phyloP scores from a whole-genome alignment of 1,284 basidiomycete genomes.

The Heliocybe sulcata region DNA sequence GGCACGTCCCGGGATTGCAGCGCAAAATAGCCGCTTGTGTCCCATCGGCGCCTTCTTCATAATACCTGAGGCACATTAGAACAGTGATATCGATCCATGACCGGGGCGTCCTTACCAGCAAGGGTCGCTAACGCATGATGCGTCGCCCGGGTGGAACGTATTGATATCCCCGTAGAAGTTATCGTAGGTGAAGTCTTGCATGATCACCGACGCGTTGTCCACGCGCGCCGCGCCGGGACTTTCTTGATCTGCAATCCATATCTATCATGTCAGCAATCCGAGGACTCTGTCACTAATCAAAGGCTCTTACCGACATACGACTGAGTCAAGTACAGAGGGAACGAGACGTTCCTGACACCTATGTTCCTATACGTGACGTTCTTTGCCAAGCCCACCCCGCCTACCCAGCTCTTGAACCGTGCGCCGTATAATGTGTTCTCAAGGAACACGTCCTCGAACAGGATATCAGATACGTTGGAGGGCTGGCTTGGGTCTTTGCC shows the following conservation, averaged over 20 bases:
- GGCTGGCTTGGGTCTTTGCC: constrained; percentile 38
- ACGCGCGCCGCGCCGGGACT: not conserved
- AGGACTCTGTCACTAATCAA: not conserved
- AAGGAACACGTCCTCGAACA: constrained; percentile 31
- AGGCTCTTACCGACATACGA: constrained; percentile 29
- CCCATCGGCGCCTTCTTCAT: not conserved
- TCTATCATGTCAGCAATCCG: not conserved
- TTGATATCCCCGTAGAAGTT: constrained; percentile 3
- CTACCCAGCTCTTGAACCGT: constrained; percentile 63
- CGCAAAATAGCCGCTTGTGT: not conserved
- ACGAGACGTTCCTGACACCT: constrained; percentile 39
- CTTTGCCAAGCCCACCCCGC: constrained; percentile 45
- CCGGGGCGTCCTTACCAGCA: constrained; percentile 39
- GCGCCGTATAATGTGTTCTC: constrained; percentile 48
- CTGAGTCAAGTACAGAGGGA: constrained; percentile 58
- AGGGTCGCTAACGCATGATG: constrained; percentile 47
- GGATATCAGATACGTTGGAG: constrained; percentile 44
- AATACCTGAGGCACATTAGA: not conserved
- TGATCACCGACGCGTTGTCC: constrained; percentile 2
- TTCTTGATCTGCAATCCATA: not conserved
- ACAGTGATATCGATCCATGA: not conserved
- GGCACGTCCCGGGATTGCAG: not conserved
- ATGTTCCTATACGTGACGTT: constrained; percentile 59
- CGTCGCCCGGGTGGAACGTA: constrained; percentile 25
- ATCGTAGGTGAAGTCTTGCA: constrained; percentile 3